Base-by-base conservation (phyloP, 805 yeast species). In the Nematodospora valgi region DNA sequence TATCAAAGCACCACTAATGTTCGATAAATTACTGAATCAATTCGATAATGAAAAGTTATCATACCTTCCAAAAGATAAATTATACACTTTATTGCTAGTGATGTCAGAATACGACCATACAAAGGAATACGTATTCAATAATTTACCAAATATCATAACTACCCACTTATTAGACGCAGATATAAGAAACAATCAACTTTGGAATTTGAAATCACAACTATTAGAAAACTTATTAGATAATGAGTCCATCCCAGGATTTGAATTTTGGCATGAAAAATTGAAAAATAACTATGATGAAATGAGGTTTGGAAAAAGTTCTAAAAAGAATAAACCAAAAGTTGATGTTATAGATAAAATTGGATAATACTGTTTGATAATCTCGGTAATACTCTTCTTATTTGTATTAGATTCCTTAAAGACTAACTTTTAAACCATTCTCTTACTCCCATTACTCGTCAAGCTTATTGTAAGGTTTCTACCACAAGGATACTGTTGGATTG, bases 291-390 rank as follows among this genome's bases (percentile, higher is more conserved):
- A 46, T 15, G 37, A 33, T 24, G 23, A 45, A 13, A 56, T 58
- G 61, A 53, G 45, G 25, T 43, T 48, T 39, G 64, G 64, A 1
- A 45, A 50, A 23, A 41, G 38, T 10, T 35, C 50, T 9, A 42
- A 38, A 13, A 40, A 45, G 23, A 35, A 47, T 4, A 36, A 30
- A 10, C 52, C 58, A 0, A 37, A 36, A 24, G 65, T 58, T 16
- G 62, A 50, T 21, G 40, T 59, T 8, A 31, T 43, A 24, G 61
- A 56, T 38, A 52, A 41, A 17, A 41, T 48, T 20, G 34, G 25
- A 12, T 46, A 39, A 37, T n/a, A n/a, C n/a, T n/a, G n/a, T n/a
- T n/a, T n/a, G n/a, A n/a, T n/a, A n/a, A n/a, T n/a, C n/a, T n/a
- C n/a, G n/a, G n/a, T n/a, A n/a, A n/a, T n/a, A n/a, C n/a, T n/a